Percentiles rank a stretch among this genome's conserved stretches.
phyloP scores from a whole-genome alignment of 768 basidiomycete genomes.

The Tylopilus subfusipes region DNA sequence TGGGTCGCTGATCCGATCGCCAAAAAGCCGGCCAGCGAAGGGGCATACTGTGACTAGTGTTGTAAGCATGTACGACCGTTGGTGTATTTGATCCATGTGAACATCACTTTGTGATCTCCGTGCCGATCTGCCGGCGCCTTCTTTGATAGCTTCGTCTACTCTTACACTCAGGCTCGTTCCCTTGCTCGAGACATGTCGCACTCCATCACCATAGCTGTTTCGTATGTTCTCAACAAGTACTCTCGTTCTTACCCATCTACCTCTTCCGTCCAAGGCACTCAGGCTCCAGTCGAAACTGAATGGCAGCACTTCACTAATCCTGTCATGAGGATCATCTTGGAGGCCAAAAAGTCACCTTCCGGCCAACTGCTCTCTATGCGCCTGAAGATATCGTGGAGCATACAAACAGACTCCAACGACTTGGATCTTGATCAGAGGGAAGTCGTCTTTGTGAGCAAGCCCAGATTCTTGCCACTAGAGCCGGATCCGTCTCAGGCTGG shows the following conservation, averaged over 20 bases:
- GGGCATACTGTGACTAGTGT: conserved; percentile 75
- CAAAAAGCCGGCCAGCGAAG: conserved; percentile 75
- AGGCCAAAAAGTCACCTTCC: conserved; percentile 49
- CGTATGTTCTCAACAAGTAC: conserved; percentile 59
- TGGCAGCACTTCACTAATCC: conserved; percentile 83
- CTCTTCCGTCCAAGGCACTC: conserved; percentile 11
- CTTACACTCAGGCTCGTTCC: not conserved
- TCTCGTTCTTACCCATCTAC: conserved; percentile 56
- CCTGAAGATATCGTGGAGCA: conserved; percentile 61
- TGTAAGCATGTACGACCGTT: not conserved
- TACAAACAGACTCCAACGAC: conserved; percentile 39
- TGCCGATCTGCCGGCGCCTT: not conserved
- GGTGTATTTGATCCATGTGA: not conserved
- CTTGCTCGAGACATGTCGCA: conserved; percentile 24
- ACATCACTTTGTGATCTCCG: not conserved
- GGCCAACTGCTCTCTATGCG: conserved; percentile 60
- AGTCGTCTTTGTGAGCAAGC: conserved; percentile 59
- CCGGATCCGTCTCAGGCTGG: not conserved
- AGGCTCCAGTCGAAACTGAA: conserved; percentile 39
- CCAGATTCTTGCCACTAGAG: not conserved
- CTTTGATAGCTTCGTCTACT: not conserved
- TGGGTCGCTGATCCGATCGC: conserved; percentile 7
- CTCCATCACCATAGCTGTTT: conserved; percentile 52
- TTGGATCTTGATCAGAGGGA: conserved; percentile 47
- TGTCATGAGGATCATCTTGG: conserved; percentile 56